A percentile compares a stretch with the other conserved stretches of the same genome.
phyloP scores from a whole-genome alignment of 345 rosid species.

The Heritiera fomes region DNA sequence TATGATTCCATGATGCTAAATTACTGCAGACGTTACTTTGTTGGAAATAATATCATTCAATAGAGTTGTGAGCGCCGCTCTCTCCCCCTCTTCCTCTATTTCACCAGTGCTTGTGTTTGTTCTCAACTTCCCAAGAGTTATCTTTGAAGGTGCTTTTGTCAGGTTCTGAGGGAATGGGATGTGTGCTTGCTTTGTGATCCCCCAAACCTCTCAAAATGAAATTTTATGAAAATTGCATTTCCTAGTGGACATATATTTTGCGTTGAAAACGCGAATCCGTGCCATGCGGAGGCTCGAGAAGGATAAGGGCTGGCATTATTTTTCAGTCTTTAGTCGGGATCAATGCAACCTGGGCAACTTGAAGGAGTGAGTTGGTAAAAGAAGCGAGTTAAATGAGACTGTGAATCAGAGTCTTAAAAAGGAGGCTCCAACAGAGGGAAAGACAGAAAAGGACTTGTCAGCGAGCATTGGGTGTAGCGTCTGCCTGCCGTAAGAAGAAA shows the following conservation, averaged over 20 bases:
- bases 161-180: too few species aligned
- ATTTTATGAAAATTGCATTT: too few species aligned
- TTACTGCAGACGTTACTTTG: not conserved
- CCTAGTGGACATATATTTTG: too few species aligned
- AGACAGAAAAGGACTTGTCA: slow-evolving; percentile 31
- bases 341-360: not conserved
- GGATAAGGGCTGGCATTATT: too few species aligned
- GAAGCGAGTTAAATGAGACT: not conserved
- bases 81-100: not conserved
- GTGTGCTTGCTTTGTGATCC: too few species aligned
- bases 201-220: too few species aligned
- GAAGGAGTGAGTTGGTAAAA: not conserved
- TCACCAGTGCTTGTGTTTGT: too few species aligned
- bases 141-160: too few species aligned
- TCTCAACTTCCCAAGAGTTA: too few species aligned
- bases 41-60: not conserved
- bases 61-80: not conserved
- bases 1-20: not conserved
- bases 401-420: not conserved
- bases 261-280: too few species aligned
- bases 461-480: not conserved
- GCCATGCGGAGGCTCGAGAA: too few species aligned
- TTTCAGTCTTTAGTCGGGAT: too few species aligned
- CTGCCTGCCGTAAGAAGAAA: not conserved
- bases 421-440: not conserved